A percentile compares a stretch with the other conserved stretches of the same genome.
phyloP scores from a whole-genome alignment of 75 land plant genomes.

The Isoetes taiwanensis region DNA sequence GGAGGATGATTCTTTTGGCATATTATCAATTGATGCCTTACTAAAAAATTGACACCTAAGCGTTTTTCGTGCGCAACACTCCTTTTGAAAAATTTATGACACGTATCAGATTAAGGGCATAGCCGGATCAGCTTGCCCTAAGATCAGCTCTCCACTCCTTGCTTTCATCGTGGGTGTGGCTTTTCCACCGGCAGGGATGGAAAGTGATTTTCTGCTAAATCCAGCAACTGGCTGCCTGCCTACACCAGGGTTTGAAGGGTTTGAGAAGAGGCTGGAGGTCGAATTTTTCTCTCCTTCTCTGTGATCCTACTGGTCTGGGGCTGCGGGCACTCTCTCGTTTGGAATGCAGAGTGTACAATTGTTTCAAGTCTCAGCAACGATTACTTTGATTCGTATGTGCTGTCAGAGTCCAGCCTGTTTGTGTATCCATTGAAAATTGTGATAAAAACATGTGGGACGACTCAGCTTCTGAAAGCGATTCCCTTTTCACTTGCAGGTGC shows the following conservation, averaged over 20 bases:
- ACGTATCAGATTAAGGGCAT: too few relatives aligned
- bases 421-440: slow-evolving; percentile 40
- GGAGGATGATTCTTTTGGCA: too few relatives aligned
- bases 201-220: too few relatives aligned
- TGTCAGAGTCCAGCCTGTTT: slow-evolving; percentile 67
- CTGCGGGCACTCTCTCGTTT: slow-evolving; percentile 36
- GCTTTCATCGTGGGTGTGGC: too few relatives aligned
- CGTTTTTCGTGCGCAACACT: too few relatives aligned
- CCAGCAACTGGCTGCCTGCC: slow-evolving; percentile 21
- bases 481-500: slow-evolving; percentile 32
- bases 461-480: slow-evolving; percentile 41
- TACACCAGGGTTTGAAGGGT: slow-evolving; percentile 58
- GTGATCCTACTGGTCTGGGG: slow-evolving; percentile 27
- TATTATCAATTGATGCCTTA: too few relatives aligned
- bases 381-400: slow-evolving; percentile 53
- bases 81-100: too few relatives aligned
- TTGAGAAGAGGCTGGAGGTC: slow-evolving; percentile 68
- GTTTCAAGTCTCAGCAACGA: slow-evolving; percentile 40
- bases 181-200: too few relatives aligned
- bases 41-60: too few relatives aligned
- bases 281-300: slow-evolving; percentile 37
- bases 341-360: slow-evolving; percentile 48
- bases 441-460: slow-evolving; percentile 67
- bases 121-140: too few relatives aligned
- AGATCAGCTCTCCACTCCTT: too few relatives aligned